These are phyloP conservation scores for Tubosaeta sp. DNA, from an alignment of 768 basidiomycete genomes.

Conservation along the genomic window DNA sequence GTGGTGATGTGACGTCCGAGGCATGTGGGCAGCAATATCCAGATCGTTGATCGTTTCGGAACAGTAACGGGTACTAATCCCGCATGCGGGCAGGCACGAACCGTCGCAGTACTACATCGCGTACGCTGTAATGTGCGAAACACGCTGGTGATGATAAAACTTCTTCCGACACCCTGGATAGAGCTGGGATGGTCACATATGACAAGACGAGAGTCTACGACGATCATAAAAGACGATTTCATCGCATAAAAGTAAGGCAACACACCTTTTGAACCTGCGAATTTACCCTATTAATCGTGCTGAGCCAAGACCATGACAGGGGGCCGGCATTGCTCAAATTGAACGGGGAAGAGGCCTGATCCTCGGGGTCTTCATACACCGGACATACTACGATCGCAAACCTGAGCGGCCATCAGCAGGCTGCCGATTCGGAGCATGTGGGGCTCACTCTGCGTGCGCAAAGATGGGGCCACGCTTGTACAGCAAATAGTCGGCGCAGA, in stretches of 20 bases:
- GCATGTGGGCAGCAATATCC: too few relatives aligned
- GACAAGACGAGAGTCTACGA: conserved; percentile 80
- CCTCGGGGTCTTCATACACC: conserved; percentile 78
- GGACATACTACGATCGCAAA: conserved; percentile 91
- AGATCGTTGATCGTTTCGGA: not conserved
- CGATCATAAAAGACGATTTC: conserved; percentile 1
- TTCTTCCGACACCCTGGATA: conserved; percentile 47
- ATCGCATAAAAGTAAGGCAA: not conserved
- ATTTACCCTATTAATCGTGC: conserved; percentile 95
- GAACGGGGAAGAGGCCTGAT: conserved; percentile 62
- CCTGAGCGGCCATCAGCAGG: conserved; percentile 38
- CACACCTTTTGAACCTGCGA: conserved; percentile 95
- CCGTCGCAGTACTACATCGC: conserved; percentile 79
- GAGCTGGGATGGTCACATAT: conserved; percentile 90
- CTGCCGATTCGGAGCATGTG: not conserved
- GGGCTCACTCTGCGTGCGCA: conserved; percentile 85
- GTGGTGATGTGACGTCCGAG: not conserved
- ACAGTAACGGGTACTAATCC: conserved; percentile 41
- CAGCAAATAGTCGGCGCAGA: conserved; percentile 91
- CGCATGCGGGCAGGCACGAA: conserved; percentile 94
- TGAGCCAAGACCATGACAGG: conserved; percentile 93
- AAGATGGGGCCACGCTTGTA: conserved; percentile 96
- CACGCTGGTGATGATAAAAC: conserved; percentile 68
- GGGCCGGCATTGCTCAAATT: conserved; percentile 62
- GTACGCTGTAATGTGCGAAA: conserved; percentile 70